phyloP scores from a whole-genome alignment of 2,329 filamentous ascomycete species.

The Hypoxylon sp. region DNA sequence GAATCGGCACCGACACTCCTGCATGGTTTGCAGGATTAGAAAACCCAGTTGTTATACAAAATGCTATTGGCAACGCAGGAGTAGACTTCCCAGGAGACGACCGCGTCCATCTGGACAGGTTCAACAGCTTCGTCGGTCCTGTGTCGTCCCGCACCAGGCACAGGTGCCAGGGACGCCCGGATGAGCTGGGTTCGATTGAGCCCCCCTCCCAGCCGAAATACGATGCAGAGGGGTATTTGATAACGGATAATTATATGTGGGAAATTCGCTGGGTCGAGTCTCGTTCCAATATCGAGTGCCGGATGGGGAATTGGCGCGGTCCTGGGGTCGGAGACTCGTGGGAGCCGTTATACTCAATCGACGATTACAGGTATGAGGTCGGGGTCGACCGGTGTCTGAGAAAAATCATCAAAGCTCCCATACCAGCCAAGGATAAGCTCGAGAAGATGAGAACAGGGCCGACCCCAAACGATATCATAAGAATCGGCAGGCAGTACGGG shows the following conservation, averaged over 20 bases:
- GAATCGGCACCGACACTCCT: not conserved
- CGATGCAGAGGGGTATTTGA: slow-evolving; percentile 15
- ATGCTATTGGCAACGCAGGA: not conserved
- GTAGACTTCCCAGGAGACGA: slow-evolving; percentile 24
- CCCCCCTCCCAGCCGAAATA: not conserved
- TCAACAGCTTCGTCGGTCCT: not conserved
- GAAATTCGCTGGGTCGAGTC: slow-evolving; percentile 14
- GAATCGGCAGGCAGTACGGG: too few species aligned
- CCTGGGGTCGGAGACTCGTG: too few species aligned
- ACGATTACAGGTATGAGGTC: too few species aligned
- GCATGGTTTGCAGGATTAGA: slow-evolving; percentile 17
- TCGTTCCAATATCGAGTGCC: not conserved
- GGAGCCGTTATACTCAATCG: slow-evolving; percentile 3
- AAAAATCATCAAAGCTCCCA: too few species aligned
- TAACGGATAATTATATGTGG: accelerated
- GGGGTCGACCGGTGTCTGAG: too few species aligned
- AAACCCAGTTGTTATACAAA: not conserved
- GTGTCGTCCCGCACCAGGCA: slow-evolving; percentile 26
- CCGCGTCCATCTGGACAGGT: slow-evolving; percentile 9
- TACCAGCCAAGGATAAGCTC: too few species aligned
- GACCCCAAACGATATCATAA: too few species aligned
- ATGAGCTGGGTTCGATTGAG: not conserved
- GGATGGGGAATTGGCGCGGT: not conserved
- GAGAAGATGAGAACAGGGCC: too few species aligned
- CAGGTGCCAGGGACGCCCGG: not conserved